Base-by-base conservation (phyloP, 75 land plant species). In the Pseudotsuga menziesii region DNA sequence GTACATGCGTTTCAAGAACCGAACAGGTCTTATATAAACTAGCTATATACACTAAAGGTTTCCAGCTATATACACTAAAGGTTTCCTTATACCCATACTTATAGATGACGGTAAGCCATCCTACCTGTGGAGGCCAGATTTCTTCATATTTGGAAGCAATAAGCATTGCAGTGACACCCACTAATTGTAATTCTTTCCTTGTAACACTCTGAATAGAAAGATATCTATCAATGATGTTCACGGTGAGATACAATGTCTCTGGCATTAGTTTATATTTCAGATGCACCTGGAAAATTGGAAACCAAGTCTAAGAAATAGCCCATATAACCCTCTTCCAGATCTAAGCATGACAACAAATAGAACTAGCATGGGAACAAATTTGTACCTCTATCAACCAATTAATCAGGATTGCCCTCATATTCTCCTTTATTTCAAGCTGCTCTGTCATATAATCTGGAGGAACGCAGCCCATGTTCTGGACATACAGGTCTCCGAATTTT, bases 61-160 rank as follows among this genome's bases (percentile, higher is more conserved):
- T n/a, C n/a, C n/a, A n/a, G n/a, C n/a, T n/a, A n/a, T n/a, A 22
- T 60, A n/a, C 17, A 23, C 26, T 22, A 11, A 22, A 9, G 3
- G 2, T 39, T 39, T 39, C 41, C 41, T 1, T 39, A 39, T 39
- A 39, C 41, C 41, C 41, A 39, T 39, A 4, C 26, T 76, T 36
- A 80, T 82, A 14, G 81, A 83, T 36, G 75, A 80, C 52, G 32
- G 66, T 11, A 79, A 82, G 25, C 67, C 79, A 17, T 36, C 39
- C 23, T 59, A 87, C 94, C 89, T 86, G 84, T 41, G 93, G 91
- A 3, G 90, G 85, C 90, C 95, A 95, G 56, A 92, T 91, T 82
- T 95, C 98, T 77, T 95, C 98, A 54, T 93, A 91, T 44, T 93
- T 91, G 58, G 86, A 88, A 52, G 98, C 95, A 20, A 92, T 82